A percentile compares a stretch with the other conserved stretches of the same genome.
phyloP scores from a whole-genome alignment of 768 basidiomycete genomes.

The Auricularia sp. region DNA sequence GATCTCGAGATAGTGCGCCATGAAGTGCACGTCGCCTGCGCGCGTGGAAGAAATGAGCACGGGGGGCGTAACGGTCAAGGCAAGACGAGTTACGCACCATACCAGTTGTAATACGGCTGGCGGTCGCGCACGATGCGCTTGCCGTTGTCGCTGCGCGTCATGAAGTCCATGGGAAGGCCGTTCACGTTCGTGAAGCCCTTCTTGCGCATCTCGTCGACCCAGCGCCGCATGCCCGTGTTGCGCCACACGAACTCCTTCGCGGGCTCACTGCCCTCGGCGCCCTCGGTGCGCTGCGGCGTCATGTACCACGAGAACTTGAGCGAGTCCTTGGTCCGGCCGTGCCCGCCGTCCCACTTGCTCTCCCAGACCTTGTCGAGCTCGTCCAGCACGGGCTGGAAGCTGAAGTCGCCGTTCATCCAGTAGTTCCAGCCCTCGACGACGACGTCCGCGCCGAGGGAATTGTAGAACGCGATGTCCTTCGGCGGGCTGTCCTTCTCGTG shows the following conservation, averaged over 20 bases:
- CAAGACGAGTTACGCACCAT: not conserved
- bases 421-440: not conserved
- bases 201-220: not conserved
- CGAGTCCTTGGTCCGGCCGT: too few species aligned
- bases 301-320: not conserved
- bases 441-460: not conserved
- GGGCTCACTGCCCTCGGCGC: not conserved
- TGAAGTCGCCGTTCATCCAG: not conserved
- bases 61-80: not conserved
- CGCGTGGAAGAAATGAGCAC: not conserved
- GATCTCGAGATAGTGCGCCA: not conserved
- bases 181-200: not conserved
- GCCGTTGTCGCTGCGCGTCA: not conserved
- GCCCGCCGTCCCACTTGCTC: not conserved
- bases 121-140: not conserved
- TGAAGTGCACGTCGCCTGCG: constrained; percentile 1
- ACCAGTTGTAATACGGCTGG: not conserved
- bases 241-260: not conserved
- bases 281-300: not conserved
- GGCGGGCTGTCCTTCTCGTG: not conserved
- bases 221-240: not conserved
- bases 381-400: not conserved
- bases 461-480: not conserved
- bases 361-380: not conserved
- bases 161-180: not conserved